Evolutionary conservation across 2,329 filamentous ascomycete genomes (phyloP).

Genomic region (Phialophora chinensis): DNA sequence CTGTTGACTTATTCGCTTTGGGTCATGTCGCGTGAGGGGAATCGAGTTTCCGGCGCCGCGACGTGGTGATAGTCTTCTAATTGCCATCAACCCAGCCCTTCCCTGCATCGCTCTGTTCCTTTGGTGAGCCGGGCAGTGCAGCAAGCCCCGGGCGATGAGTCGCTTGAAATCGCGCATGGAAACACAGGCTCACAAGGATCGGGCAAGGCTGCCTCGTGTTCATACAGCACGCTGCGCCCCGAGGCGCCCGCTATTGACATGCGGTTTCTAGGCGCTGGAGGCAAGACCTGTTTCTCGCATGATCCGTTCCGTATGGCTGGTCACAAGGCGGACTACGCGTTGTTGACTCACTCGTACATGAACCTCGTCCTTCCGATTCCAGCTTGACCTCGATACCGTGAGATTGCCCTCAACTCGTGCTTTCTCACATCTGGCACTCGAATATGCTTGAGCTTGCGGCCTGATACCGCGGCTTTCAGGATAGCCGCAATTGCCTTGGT

Average conservation of each 20-base stretch:
- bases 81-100: not conserved
- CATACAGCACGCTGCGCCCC: slow-evolving; percentile 5
- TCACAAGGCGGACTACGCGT: slow-evolving; percentile 13
- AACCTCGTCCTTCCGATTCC: not conserved
- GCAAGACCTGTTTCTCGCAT: not conserved
- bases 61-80: not conserved
- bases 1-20: not conserved
- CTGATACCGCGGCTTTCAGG: not conserved
- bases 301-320: slow-evolving; percentile 2
- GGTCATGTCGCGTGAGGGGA: not conserved
- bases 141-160: not conserved
- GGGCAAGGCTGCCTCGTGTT: slow-evolving; percentile 4
- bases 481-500: not conserved
- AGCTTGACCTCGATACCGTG: not conserved
- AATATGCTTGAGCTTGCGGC: not conserved
- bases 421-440: not conserved
- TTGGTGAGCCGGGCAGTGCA: not conserved
- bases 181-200: not conserved
- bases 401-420: not conserved
- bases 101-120: not conserved
- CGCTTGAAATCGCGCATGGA: not conserved
- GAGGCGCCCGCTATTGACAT: not conserved
- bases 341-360: not conserved
- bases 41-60: slow-evolving; percentile 6
- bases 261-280: not conserved